These are phyloP conservation scores for Alternaria burnsii DNA, from an alignment of 2,329 filamentous ascomycete species.

Conservation along the genomic window DNA sequence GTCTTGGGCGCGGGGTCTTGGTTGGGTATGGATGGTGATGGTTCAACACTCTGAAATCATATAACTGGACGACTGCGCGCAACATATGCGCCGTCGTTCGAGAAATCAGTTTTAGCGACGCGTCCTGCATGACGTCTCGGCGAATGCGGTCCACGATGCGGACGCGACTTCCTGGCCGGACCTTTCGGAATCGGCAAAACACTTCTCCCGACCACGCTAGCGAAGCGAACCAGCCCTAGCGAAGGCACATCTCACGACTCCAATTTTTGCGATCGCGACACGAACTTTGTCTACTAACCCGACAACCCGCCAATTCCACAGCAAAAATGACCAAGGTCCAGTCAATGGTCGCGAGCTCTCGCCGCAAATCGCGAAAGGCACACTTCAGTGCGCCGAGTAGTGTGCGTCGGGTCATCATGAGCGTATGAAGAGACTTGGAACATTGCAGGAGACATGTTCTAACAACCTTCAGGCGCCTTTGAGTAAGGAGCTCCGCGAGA, in stretches of 20 bases:
- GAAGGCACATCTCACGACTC: conserved; percentile 19
- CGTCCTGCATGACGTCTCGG: conserved; percentile 11
- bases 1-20: not conserved
- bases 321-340: conserved; percentile 77
- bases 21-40: not conserved
- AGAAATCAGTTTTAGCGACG: conserved; percentile 7
- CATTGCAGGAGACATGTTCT: conserved; percentile 40
- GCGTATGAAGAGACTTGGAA: conserved; percentile 73
- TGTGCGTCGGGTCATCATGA: conserved; percentile 93
- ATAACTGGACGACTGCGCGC: not conserved
- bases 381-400: conserved; percentile 96
- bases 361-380: conserved; percentile 98
- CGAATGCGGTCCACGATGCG: not conserved
- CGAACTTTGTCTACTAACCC: conserved; percentile 38
- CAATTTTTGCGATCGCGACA: conserved; percentile 31
- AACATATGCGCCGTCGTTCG: conserved; percentile 1
- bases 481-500: conserved; percentile 89
- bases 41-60: not conserved
- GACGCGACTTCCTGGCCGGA: conserved; percentile 6
- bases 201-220: conserved; percentile 18
- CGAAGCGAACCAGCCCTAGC: conserved; percentile 22
- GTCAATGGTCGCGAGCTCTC: conserved; percentile 73
- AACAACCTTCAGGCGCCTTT: conserved; percentile 49
- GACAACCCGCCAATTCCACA: conserved; percentile 45
- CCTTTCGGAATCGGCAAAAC: conserved; percentile 14